Evolutionary conservation across 1,284 basidiomycete species (phyloP).

Genomic region (Ustilago trichophora): DNA sequence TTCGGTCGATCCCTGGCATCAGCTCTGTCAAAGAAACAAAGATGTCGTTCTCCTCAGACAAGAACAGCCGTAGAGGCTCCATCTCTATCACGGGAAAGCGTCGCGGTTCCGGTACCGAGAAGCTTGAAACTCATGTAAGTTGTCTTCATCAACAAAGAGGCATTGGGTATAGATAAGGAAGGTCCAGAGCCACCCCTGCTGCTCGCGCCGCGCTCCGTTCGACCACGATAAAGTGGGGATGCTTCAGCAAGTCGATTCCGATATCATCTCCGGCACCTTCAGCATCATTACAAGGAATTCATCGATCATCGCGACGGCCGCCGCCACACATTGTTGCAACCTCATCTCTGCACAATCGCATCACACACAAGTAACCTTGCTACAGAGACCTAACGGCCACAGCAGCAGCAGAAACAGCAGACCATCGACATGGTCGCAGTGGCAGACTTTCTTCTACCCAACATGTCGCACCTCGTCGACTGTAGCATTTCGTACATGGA

Average conservation of each 20-base stretch:
- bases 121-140: slow-evolving; percentile 57
- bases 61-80: slow-evolving; percentile 38
- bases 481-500: slow-evolving; percentile 14
- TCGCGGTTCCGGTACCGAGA: slow-evolving; percentile 58
- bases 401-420: too few species aligned
- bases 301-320: too few species aligned
- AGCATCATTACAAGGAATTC: too few species aligned
- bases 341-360: too few species aligned
- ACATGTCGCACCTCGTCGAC: slow-evolving; percentile 22
- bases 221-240: too few species aligned
- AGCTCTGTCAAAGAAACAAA: slow-evolving; percentile 7
- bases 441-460: background rate
- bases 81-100: slow-evolving; percentile 42
- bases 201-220: too few species aligned
- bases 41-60: slow-evolving; percentile 49
- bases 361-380: too few species aligned
- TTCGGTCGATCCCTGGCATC: too few species aligned
- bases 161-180: background rate
- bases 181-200: background rate
- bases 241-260: too few species aligned
- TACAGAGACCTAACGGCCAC: too few species aligned
- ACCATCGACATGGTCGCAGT: background rate
- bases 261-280: too few species aligned
- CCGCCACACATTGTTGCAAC: too few species aligned
- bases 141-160: background rate